phyloP scores from a whole-genome alignment of 768 basidiomycete species.

The Podaxis sp. region DNA sequence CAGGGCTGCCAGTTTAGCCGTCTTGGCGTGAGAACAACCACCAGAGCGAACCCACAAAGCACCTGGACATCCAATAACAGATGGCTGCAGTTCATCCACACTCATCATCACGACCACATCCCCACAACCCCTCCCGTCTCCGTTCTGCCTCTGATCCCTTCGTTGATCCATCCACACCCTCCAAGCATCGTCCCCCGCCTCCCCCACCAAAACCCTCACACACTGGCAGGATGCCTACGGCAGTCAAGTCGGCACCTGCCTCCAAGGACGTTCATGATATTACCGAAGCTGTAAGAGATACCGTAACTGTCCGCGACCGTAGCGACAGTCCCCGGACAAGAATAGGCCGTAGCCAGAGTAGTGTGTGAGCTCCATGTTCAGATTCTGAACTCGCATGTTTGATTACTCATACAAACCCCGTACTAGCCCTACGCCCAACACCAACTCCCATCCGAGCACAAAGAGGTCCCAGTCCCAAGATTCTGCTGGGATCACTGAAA shows the following conservation, averaged over 20 bases:
- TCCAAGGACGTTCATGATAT: constrained; percentile 35
- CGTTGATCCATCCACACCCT: constrained; percentile 34
- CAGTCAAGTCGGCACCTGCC: constrained; percentile 12
- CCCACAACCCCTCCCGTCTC: constrained; percentile 33
- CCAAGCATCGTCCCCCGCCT: constrained; percentile 29
- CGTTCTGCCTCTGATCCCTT: constrained; percentile 58
- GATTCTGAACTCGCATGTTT: constrained; percentile 3
- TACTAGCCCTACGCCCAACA: constrained; percentile 20
- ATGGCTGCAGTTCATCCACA: constrained; percentile 34
- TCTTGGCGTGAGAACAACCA: constrained; percentile 34
- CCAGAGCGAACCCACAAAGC: constrained; percentile 16
- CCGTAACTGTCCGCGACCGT: constrained; percentile 52
- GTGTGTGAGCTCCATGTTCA: constrained; percentile 36
- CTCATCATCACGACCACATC: constrained; percentile 21
- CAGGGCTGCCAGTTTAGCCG: background rate
- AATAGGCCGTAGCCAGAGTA: constrained; percentile 59
- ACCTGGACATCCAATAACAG: background rate
- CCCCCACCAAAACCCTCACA: constrained; percentile 33
- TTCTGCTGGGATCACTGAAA: constrained; percentile 35
- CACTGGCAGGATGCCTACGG: constrained; percentile 9
- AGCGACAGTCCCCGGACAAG: constrained; percentile 45
- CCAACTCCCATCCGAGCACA: constrained; percentile 31
- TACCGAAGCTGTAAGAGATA: constrained; percentile 67
- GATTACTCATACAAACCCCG: constrained; percentile 21
- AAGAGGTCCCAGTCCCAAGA: constrained; percentile 51